Base-by-base conservation (phyloP, 2,329 filamentous ascomycete species). In the Westerdykella sp. region DNA sequence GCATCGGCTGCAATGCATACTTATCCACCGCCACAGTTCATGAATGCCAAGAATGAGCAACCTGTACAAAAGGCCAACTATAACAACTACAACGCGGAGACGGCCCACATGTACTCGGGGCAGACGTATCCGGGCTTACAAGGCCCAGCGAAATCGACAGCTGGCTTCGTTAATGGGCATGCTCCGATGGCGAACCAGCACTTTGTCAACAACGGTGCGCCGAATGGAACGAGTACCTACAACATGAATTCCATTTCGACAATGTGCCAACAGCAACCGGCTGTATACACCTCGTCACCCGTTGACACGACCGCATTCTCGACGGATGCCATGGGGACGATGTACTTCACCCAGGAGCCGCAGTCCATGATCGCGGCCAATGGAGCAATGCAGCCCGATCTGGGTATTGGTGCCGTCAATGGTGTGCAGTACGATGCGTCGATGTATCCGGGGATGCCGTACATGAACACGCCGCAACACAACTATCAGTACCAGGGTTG, bases 21-120 rank as follows among this genome's bases (percentile, higher is more conserved):
- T 1, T 69, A 68, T 41, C 65, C 63, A 15, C 65, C 65, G 36
- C 63, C 64, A 25, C 65, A 68, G 34, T 53, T 64, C 47, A 48
- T 58, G 39, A 53, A 49, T 2, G 59, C 49, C 44, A 56, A 54
- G 18, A 40, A 39, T 23, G 51, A 47, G 37, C 53, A 54, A 39
- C 43, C 46, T 13, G 42, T 42, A 13, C 49, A 45, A 22, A 59
- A 56, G 22, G 37, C 40, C 16, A 59, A 49, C 38, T 63, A 58
- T 46, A 42, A 50, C 13, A 55, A 48, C 15, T 63, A 54, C 41
- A 44, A 42, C 10, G 45, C 48, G 13, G 55, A 54, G 14, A 55
- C 47, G 14, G 32, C 42, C 10, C 48, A 50, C 6, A 45, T 39
- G 5, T 63, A 56, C 39, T 36, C 55, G 6, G 60, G 53, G 12